Evolutionary conservation across 2,329 filamentous ascomycete species (phyloP).

Genomic region (Atkinsonella texensis): DNA sequence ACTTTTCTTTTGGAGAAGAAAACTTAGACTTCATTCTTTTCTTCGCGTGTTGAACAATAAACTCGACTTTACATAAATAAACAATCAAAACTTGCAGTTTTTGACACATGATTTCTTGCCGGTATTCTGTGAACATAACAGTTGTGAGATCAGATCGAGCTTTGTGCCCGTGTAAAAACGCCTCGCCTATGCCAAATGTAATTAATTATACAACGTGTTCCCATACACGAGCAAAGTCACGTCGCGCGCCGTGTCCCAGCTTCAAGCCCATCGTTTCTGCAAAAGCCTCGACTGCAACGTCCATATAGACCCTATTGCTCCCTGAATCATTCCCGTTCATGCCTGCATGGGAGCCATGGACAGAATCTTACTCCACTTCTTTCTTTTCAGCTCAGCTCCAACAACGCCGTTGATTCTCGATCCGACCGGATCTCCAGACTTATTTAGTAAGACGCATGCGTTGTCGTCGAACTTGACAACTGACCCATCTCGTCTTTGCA

Average conservation of each 20-base stretch:
- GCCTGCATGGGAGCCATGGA: slow-evolving; percentile 72
- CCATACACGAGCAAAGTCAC: slow-evolving; percentile 11
- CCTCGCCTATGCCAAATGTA: slow-evolving; percentile 24
- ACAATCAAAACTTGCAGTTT: background rate
- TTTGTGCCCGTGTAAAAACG: slow-evolving; percentile 18
- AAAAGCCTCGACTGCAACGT: background rate
- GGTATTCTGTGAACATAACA: background rate
- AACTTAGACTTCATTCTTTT: too few relatives aligned
- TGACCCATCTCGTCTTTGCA: slow-evolving; percentile 77
- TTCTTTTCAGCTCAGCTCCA: slow-evolving; percentile 75
- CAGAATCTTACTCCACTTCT: slow-evolving; percentile 97
- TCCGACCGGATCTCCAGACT: slow-evolving; percentile 89
- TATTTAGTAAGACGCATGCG: slow-evolving; percentile 94
- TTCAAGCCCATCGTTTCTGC: background rate
- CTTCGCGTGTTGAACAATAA: background rate
- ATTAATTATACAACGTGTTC: slow-evolving; percentile 22
- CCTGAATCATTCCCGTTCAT: slow-evolving; percentile 16
- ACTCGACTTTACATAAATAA: background rate
- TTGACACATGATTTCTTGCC: background rate
- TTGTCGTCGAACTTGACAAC: slow-evolving; percentile 95
- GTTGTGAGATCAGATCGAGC: slow-evolving; percentile 5
- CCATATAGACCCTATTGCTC: background rate
- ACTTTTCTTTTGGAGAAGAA: background rate
- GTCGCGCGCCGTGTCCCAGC: background rate
- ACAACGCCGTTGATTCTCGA: slow-evolving; percentile 87